Evolutionary conservation across 139 green algal species (phyloP), one percentile per base, ranked within the genome.

Genomic region (Zygnema circumcarinatum): DNA sequence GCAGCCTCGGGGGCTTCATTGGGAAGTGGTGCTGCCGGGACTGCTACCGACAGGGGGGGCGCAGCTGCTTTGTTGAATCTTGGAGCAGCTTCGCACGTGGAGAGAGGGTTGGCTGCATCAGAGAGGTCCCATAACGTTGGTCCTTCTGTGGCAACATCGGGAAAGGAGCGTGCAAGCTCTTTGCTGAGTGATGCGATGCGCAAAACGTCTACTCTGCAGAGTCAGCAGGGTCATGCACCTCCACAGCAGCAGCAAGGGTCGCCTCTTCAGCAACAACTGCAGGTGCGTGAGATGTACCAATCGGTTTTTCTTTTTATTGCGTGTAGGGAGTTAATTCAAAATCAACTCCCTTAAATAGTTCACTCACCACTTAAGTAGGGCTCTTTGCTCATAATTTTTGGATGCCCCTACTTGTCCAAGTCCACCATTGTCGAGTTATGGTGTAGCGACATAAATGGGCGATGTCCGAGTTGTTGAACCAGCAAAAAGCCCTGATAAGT

Each of bases 201-300:
- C 7, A 62, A 62, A 62, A 25, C 47, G 7, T 62, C 47, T 62
- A 16, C 47, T 25, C 7, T 62, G 16, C 47, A 62, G 16, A 62
- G 7, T 62, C 47, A 62, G 38, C 75, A 83, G 38, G 32, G 39
- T 21, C 69, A 78, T 41, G n/a, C 32, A 25, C 36, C 3, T 21
- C 21, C 47, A 25, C 75, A 83, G 75, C 32, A 73, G 21, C 20
- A 83, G 20, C 75, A 83, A 40, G 39, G 53, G 3, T 20, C 75
- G 2, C 21, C 72, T 47, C 39, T 52, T 47, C 36, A 53, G 75
- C 75, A 83, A 25, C 79, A 85, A 67, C 41, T 53, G 38, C 79
- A 85, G 79, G 31, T 76, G 22, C 75, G 67, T 39, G 40, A 74
- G 75, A 39, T 72, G 75, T 41, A 74, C 33, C 22, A 74, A 72